These are phyloP conservation scores for Auriscalpium microsporum DNA, from an alignment of 768 basidiomycete species.

Conservation along the genomic window DNA sequence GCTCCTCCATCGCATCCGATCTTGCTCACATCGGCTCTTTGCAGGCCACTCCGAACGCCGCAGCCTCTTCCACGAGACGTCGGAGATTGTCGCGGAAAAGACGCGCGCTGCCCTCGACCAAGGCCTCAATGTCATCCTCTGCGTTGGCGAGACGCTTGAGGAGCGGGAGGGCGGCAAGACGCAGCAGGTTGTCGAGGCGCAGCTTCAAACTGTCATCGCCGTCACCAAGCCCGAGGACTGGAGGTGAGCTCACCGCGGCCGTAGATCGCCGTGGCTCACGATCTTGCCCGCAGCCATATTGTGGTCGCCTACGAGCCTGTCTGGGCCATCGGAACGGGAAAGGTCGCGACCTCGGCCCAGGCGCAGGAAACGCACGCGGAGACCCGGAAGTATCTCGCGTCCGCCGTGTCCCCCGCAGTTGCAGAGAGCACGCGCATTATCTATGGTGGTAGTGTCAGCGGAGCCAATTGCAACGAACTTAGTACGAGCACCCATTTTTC, in stretches of 20 bases:
- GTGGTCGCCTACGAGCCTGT: constrained; percentile 97
- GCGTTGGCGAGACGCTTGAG: constrained; percentile 89
- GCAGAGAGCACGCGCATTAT: constrained; percentile 77
- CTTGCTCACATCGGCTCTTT: constrained; percentile 4
- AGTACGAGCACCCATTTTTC: constrained; percentile 39
- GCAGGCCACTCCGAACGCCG: constrained; percentile 94
- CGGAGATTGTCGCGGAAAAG: constrained; percentile 76
- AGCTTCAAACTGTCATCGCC: constrained; percentile 69
- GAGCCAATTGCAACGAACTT: constrained; percentile 81
- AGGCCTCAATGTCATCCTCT: constrained; percentile 82
- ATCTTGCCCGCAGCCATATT: constrained; percentile 48
- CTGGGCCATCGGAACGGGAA: constrained; percentile 98
- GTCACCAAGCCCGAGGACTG: constrained; percentile 61
- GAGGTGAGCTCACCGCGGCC: constrained; percentile 40
- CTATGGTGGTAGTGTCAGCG: constrained; percentile 93
- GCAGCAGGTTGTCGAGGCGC: constrained; percentile 67
- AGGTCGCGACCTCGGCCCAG: constrained; percentile 85
- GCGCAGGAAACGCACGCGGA: constrained; percentile 88
- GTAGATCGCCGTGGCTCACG: not conserved
- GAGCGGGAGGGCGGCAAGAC: constrained; percentile 81
- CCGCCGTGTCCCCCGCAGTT: constrained; percentile 55
- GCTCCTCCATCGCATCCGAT: not conserved
- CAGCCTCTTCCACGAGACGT: constrained; percentile 84
- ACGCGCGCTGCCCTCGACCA: constrained; percentile 73
- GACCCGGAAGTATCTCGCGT: constrained; percentile 67